Conservation (phyloP, 1,139 yeast genomes). For the Candida gigantensis region DNA sequence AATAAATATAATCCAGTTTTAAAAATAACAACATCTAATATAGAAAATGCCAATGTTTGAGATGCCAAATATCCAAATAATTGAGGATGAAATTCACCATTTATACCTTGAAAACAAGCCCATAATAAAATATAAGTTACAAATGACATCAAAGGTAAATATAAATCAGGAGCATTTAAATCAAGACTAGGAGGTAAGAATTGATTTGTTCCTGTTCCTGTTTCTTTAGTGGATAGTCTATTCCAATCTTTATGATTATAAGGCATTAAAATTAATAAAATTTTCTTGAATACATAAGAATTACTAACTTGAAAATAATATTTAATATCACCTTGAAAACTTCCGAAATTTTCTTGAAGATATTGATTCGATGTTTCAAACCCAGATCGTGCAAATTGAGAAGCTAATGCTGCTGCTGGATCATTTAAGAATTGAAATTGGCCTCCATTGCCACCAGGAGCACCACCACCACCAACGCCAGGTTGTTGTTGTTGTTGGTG, state of each 20-base stretch:
- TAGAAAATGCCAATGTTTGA: slow-evolving; percentile 80
- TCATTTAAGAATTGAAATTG: slow-evolving; percentile 56
- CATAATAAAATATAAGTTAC: slow-evolving; percentile 84
- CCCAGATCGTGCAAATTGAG: slow-evolving; percentile 87
- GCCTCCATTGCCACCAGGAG: slow-evolving; percentile 16
- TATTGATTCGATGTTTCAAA: slow-evolving; percentile 71
- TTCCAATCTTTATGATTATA: slow-evolving; percentile 83
- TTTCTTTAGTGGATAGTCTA: slow-evolving; percentile 50
- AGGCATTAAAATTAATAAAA: slow-evolving; percentile 78
- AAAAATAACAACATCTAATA: slow-evolving; percentile 61
- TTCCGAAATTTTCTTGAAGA: slow-evolving; percentile 68
- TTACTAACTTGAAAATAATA: slow-evolving; percentile 93
- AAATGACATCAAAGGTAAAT: slow-evolving; percentile 91
- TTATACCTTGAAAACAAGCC: slow-evolving; percentile 83
- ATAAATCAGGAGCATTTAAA: slow-evolving; percentile 93
- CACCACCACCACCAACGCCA: too few relatives aligned
- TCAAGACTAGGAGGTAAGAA: slow-evolving; percentile 80
- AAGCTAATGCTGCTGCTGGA: slow-evolving; percentile 82
- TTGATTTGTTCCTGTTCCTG: slow-evolving; percentile 35
- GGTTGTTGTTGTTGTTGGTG: slow-evolving; percentile 30
- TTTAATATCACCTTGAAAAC: slow-evolving; percentile 51
- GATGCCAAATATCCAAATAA: slow-evolving; percentile 89
- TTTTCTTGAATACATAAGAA: slow-evolving; percentile 74
- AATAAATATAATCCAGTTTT: slow-evolving; percentile 47
- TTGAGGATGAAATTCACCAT: slow-evolving; percentile 92